Percentiles rank a stretch among this genome's conserved stretches.
These are phyloP conservation scores for Teunomyces gatunensis DNA, from an alignment of 805 yeast genomes.

Conservation along the genomic window DNA sequence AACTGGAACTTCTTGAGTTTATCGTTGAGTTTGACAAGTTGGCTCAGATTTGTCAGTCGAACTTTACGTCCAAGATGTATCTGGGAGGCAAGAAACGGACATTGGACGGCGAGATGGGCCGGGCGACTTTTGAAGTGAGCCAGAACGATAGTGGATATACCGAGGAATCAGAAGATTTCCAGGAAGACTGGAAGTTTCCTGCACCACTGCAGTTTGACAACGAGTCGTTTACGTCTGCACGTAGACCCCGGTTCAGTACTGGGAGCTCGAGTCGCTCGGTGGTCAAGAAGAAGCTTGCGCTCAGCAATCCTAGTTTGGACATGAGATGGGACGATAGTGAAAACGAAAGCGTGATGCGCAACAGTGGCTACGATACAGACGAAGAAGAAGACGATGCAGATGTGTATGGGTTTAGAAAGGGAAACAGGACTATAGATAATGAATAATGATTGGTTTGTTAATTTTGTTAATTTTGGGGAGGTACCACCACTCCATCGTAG, in stretches of 20 bases:
- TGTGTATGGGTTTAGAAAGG: constrained; percentile 3
- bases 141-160: not conserved
- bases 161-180: constrained; percentile 2
- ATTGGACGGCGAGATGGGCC: not conserved
- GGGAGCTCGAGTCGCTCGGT: constrained; percentile 5
- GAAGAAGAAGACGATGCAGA: constrained; percentile 7
- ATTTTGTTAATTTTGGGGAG: constrained; percentile 50
- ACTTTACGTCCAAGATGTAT: not conserved
- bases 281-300: constrained; percentile 3
- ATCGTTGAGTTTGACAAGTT: constrained; percentile 35
- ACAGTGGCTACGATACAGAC: constrained; percentile 10
- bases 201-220: not conserved
- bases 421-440: not conserved
- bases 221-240: not conserved
- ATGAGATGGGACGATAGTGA: constrained; percentile 1
- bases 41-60: constrained; percentile 9
- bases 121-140: not conserved
- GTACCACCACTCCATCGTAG: constrained; percentile 64
- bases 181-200: constrained; percentile 4
- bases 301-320: constrained; percentile 1
- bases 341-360: constrained; percentile 4
- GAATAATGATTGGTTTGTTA: not conserved
- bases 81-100: not conserved
- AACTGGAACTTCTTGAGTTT: constrained; percentile 58
- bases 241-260: not conserved